phyloP scores from a whole-genome alignment of 257 asterid species.

The Mitragyna speciosa region DNA sequence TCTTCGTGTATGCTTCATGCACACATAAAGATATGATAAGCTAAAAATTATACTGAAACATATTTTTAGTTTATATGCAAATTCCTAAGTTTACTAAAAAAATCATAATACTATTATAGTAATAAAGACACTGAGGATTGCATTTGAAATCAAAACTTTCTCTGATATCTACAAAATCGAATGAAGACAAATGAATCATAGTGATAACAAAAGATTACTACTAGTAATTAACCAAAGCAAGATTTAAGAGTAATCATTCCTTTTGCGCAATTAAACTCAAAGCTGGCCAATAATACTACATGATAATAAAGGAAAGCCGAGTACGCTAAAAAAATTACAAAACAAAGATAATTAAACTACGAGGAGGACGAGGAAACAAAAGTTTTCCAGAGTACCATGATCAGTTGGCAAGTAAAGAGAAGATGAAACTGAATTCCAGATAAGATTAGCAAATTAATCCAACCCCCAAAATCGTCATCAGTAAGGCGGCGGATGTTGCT shows the following conservation, averaged over 20 bases:
- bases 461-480: slow-evolving; percentile 14
- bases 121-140: too few relatives aligned
- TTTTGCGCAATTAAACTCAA: too few relatives aligned
- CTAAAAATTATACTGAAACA: too few relatives aligned
- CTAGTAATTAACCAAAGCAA: not conserved
- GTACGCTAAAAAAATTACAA: not conserved
- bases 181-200: too few relatives aligned
- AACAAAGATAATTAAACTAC: not conserved
- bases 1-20: not conserved
- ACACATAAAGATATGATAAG: too few relatives aligned
- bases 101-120: too few relatives aligned
- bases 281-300: not conserved
- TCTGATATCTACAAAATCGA: too few relatives aligned
- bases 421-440: too few relatives aligned
- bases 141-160: too few relatives aligned
- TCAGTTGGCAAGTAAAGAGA: not conserved
- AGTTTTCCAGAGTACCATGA: not conserved
- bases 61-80: too few relatives aligned
- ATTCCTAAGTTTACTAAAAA: too few relatives aligned
- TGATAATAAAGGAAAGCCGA: not conserved
- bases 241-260: not conserved
- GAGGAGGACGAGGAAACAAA: not conserved
- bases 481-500: slow-evolving; percentile 53
- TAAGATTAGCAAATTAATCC: not conserved
- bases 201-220: too few relatives aligned